Conservation (phyloP, 176 grass and related monocot genomes). For the Dactylis glomerata region DNA sequence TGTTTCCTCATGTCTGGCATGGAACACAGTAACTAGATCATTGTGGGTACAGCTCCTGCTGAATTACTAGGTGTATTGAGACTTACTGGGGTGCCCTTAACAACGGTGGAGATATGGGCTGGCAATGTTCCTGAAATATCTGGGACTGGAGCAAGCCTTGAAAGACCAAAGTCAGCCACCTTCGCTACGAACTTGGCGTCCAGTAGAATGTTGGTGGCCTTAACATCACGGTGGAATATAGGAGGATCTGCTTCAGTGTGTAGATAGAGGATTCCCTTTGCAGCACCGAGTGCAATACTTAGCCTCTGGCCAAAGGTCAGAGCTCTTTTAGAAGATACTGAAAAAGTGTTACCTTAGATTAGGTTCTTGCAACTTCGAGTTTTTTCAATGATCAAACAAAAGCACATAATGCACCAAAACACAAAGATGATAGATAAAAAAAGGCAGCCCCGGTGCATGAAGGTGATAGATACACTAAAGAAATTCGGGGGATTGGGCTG, state of each 20-base stretch:
- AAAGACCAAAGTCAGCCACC: conserved; percentile 98
- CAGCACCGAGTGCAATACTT: conserved; percentile 72
- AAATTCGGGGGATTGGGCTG: too few relatives aligned
- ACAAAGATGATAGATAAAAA: too few relatives aligned
- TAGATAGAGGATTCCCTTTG: conserved; percentile 87
- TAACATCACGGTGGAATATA: conserved; percentile 94
- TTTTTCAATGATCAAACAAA: conserved; percentile 1
- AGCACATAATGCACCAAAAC: not conserved
- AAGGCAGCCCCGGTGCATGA: too few relatives aligned
- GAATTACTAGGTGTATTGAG: not conserved
- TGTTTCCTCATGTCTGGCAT: not conserved
- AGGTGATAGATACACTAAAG: not conserved
- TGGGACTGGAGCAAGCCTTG: conserved; percentile 80
- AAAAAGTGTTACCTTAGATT: not conserved
- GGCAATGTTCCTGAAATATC: conserved; percentile 63
- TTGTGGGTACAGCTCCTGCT: not conserved
- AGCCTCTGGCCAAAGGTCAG: conserved; percentile 61
- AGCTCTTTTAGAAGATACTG: conserved; percentile 57
- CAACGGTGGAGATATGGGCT: conserved; percentile 78
- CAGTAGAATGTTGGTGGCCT: conserved; percentile 93
- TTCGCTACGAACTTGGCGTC: conserved; percentile 80
- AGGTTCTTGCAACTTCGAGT: conserved; percentile 2
- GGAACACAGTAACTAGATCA: not conserved
- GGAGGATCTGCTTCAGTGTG: conserved; percentile 93
- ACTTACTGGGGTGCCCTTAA: conserved; percentile 97